phyloP scores from a whole-genome alignment of 208 protist genomes.

The Trichomonas tenax region DNA sequence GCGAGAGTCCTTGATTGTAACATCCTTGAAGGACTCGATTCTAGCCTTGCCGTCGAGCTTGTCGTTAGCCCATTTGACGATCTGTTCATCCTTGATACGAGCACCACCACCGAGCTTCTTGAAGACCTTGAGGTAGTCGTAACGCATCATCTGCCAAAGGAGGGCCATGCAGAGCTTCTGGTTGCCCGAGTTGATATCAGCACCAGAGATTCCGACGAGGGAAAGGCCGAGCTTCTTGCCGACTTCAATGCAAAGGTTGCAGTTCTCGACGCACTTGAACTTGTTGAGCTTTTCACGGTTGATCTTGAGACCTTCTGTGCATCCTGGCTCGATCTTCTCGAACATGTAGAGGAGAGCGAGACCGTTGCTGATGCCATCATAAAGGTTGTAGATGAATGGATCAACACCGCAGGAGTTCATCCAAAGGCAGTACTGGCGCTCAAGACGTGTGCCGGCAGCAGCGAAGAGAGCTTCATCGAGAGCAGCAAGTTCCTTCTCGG shows the following conservation, averaged over 20 bases:
- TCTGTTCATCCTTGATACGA: constrained; percentile 36
- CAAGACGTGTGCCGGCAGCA: constrained; percentile 37
- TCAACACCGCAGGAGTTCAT: constrained; percentile 45
- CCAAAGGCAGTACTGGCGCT: constrained; percentile 46
- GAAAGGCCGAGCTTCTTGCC: constrained; percentile 23
- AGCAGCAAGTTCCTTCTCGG: constrained; percentile 31
- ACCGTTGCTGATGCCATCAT: constrained; percentile 34
- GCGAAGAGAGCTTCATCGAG: constrained; percentile 1
- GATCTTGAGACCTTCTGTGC: constrained; percentile 31
- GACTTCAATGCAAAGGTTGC: constrained; percentile 36
- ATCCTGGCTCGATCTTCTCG: constrained; percentile 40
- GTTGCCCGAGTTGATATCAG: constrained; percentile 40
- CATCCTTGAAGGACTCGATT: neutral
- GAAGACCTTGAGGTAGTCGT: constrained; percentile 40
- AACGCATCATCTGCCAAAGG: constrained; percentile 45
- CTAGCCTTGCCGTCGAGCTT: constrained; percentile 21
- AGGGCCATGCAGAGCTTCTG: constrained; percentile 34
- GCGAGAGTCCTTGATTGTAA: neutral
- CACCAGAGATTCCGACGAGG: constrained; percentile 37
- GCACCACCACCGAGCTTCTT: constrained; percentile 31
- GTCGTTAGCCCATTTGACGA: constrained; percentile 44
- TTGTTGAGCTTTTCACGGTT: constrained; percentile 35
- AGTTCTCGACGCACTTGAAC: constrained; percentile 44
- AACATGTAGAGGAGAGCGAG: constrained; percentile 34
- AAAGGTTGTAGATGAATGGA: constrained; percentile 33